phyloP scores from a whole-genome alignment of 140 eudicot species.

The Oenanthe javanica region DNA sequence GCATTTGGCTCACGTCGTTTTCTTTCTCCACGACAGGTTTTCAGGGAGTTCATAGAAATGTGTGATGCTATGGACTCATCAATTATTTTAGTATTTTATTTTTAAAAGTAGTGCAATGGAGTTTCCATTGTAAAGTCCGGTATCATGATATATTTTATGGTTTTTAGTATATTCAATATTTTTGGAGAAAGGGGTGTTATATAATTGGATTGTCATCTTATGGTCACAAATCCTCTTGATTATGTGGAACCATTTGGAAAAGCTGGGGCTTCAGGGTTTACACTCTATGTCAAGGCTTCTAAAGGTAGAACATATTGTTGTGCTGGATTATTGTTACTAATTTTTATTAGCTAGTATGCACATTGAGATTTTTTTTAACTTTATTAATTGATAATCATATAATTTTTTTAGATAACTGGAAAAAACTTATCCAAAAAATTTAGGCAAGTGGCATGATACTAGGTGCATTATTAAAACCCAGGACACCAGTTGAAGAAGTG shows the following conservation, averaged over 20 bases:
- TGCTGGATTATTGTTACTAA: conserved; percentile 6
- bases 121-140: too few relatives aligned
- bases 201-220: conserved; percentile 91
- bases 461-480: conserved; percentile 87
- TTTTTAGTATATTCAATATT: too few relatives aligned
- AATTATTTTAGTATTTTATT: too few relatives aligned
- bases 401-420: conserved; percentile 68
- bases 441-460: conserved; percentile 86
- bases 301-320: conserved; percentile 45
- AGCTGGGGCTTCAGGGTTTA: conserved; percentile 99
- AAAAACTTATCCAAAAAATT: conserved; percentile 55
- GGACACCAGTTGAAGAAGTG: conserved; percentile 87
- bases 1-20: too few relatives aligned
- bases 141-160: too few relatives aligned
- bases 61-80: too few relatives aligned
- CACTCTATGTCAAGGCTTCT: conserved; percentile 85
- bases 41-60: too few relatives aligned
- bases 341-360: not conserved
- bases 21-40: too few relatives aligned
- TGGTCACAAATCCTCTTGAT: conserved; percentile 96
- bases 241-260: conserved; percentile 80
- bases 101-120: too few relatives aligned
- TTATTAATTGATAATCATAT: not conserved
- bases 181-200: conserved; percentile 1
- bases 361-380: not conserved